Evolutionary conservation across 257 asterid species (phyloP).

Genomic region (Lantana camara): DNA sequence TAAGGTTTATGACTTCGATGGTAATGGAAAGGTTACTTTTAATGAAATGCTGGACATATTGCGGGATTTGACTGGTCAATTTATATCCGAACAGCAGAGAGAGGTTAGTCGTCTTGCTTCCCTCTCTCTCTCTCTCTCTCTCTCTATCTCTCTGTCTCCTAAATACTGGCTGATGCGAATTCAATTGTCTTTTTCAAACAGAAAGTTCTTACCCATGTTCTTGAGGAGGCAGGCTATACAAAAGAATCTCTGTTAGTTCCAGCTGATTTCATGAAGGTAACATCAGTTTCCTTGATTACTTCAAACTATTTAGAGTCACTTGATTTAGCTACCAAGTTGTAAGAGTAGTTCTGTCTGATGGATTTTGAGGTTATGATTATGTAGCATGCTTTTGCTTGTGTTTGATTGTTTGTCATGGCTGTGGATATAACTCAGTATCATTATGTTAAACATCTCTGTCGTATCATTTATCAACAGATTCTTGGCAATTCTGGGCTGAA

Average conservation of each 20-base stretch:
- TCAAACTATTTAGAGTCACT: constrained; percentile 10
- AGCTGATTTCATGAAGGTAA: constrained; percentile 84
- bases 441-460: no score
- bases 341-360: background rate
- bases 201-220: constrained; percentile 78
- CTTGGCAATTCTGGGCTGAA: constrained; percentile 57
- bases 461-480: constrained; percentile 42
- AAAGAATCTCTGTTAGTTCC: constrained; percentile 66
- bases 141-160: background rate
- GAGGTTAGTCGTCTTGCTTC: constrained; percentile 41
- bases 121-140: background rate
- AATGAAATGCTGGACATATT: constrained; percentile 69
- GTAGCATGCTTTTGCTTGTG: no score
- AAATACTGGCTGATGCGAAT: constrained; percentile 9
- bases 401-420: no score
- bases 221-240: constrained; percentile 86
- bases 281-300: background rate
- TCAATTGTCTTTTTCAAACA: constrained; percentile 32
- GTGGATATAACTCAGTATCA: no score
- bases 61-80: constrained; percentile 83
- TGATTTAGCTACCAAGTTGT: background rate
- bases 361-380: background rate
- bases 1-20: constrained; percentile 78
- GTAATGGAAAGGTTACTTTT: constrained; percentile 76
- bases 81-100: constrained; percentile 75